Percentiles rank a stretch among this genome's conserved stretches.
These are phyloP conservation scores for Alternaria conjuncta DNA, from an alignment of 2,329 filamentous ascomycete genomes.

Conservation along the genomic window DNA sequence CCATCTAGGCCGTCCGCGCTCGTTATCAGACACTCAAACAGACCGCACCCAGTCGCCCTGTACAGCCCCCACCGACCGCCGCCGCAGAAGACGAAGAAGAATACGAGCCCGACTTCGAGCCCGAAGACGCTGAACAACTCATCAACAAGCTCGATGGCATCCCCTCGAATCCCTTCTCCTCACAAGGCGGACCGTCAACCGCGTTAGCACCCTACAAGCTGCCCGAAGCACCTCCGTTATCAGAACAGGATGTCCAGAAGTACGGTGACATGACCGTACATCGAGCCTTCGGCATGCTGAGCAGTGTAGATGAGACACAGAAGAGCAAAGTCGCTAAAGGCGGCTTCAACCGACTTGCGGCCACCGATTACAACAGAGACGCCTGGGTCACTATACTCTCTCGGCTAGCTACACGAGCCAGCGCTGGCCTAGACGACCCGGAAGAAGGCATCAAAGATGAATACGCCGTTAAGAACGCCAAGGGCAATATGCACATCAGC, in stretches of 20 bases:
- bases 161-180: conserved; percentile 62
- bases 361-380: conserved; percentile 82
- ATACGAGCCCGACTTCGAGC: conserved; percentile 86
- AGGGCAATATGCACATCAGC: conserved; percentile 58
- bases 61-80: conserved; percentile 36
- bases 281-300: conserved; percentile 80
- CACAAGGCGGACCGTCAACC: conserved; percentile 43
- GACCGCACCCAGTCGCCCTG: conserved; percentile 27
- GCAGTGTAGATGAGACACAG: conserved; percentile 69
- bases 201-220: conserved; percentile 76
- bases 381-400: conserved; percentile 90
- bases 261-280: conserved; percentile 76
- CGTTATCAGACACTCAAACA: conserved; percentile 51
- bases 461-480: conserved; percentile 44
- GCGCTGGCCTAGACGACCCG: conserved; percentile 73
- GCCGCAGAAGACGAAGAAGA: conserved; percentile 81
- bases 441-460: conserved; percentile 68
- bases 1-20: conserved; percentile 48
- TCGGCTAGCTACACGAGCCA: conserved; percentile 80
- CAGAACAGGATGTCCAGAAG: conserved; percentile 72
- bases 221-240: conserved; percentile 76
- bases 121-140: conserved; percentile 79
- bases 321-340: conserved; percentile 61
- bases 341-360: conserved; percentile 84
- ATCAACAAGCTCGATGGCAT: conserved; percentile 77